These are phyloP conservation scores for Colletotrichum orbiculare DNA, from an alignment of 2,329 filamentous ascomycete genomes.

Conservation along the genomic window DNA sequence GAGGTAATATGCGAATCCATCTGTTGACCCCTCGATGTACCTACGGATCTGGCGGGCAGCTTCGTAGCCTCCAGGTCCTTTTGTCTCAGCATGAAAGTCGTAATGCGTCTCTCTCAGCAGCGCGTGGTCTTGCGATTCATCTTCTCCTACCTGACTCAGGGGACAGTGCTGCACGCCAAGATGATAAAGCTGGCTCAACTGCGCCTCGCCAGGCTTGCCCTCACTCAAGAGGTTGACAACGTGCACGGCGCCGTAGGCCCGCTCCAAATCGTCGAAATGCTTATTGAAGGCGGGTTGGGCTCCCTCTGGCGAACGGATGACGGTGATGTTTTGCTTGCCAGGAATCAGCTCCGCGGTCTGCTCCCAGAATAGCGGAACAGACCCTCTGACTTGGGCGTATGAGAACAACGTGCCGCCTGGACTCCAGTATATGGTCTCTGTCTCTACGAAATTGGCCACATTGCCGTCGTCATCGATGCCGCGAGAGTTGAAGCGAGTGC, in stretches of 20 bases:
- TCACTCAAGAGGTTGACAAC: conserved; percentile 95
- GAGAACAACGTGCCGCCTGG: conserved; percentile 85
- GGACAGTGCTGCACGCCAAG: conserved; percentile 80
- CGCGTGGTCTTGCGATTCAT: conserved; percentile 73
- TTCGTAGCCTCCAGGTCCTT: conserved; percentile 87
- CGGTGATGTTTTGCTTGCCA: conserved; percentile 91
- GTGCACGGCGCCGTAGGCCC: conserved; percentile 90
- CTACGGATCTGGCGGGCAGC: conserved; percentile 86
- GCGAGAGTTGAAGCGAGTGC: conserved; percentile 95
- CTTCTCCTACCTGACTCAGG: conserved; percentile 69
- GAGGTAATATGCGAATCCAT: conserved; percentile 93
- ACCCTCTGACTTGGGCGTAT: conserved; percentile 91
- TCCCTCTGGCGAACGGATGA: conserved; percentile 89
- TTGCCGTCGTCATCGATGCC: conserved; percentile 98
- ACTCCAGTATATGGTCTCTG: conserved; percentile 91
- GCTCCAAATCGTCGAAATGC: conserved; percentile 89
- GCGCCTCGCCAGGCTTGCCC: conserved; percentile 85
- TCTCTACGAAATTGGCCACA: conserved; percentile 99
- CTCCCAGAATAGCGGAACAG: conserved; percentile 97
- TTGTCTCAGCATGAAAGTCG: conserved; percentile 96
- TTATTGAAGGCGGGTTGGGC: conserved; percentile 95
- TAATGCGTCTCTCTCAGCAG: conserved; percentile 87
- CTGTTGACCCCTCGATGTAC: conserved; percentile 81
- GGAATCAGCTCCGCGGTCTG: conserved; percentile 89
- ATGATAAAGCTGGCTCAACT: conserved; percentile 83